Percentiles rank a stretch among this genome's conserved stretches.
Evolutionary conservation across 805 yeast species (phyloP).

Genomic region (Candida stauntonica): DNA sequence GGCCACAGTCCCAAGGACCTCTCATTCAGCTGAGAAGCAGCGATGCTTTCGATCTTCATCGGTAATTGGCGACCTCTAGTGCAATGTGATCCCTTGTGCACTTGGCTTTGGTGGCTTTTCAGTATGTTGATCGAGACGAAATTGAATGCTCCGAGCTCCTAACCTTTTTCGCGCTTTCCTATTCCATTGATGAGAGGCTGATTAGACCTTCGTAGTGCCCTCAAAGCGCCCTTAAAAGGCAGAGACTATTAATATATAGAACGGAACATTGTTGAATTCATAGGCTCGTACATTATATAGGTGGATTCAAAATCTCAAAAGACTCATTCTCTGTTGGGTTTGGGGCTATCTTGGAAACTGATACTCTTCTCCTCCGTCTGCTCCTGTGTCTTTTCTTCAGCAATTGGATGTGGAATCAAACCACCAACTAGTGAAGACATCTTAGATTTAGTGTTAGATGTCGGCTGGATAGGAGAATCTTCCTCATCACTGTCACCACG

Average conservation of each 20-base stretch:
- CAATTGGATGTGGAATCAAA: constrained; percentile 11
- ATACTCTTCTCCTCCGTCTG: constrained; percentile 5
- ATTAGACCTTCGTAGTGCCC: too few species aligned
- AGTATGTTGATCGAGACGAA: too few species aligned
- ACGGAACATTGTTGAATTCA: too few species aligned
- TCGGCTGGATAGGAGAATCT: constrained; percentile 28
- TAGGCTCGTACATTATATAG: background rate
- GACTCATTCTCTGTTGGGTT: constrained; percentile 3
- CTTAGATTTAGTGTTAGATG: constrained; percentile 3
- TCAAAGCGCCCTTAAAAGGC: too few species aligned
- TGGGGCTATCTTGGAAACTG: constrained; percentile 8
- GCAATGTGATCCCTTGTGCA: too few species aligned
- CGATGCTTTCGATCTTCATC: background rate
- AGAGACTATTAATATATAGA: too few species aligned
- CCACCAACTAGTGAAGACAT: constrained; percentile 8
- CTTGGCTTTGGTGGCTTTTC: background rate
- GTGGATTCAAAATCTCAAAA: background rate
- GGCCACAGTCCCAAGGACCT: background rate
- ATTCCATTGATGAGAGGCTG: too few species aligned
- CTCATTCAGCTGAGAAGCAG: background rate
- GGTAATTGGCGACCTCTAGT: too few species aligned
- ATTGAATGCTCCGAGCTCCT: too few species aligned
- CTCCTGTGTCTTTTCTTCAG: constrained; percentile 24
- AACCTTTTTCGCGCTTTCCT: too few species aligned
- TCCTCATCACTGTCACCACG: constrained; percentile 28